These are phyloP conservation scores for Monilinia vaccinii-corymbosi DNA, from an alignment of 2,329 filamentous ascomycete species.

Conservation along the genomic window DNA sequence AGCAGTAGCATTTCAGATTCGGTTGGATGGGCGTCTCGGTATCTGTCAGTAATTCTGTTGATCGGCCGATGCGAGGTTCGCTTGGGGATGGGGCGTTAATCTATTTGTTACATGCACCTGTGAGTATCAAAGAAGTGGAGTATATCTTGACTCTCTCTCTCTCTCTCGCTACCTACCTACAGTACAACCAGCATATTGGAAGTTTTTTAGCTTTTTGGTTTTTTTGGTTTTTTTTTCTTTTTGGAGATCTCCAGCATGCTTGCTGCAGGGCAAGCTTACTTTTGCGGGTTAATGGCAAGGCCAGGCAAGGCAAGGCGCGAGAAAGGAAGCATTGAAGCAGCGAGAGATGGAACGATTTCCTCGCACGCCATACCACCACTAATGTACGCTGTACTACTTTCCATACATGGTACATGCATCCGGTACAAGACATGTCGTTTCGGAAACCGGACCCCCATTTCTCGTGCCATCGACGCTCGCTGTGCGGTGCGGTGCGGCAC, in stretches of 20 bases:
- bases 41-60: constrained; percentile 3
- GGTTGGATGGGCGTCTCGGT: background rate
- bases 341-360: background rate
- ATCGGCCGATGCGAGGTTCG: background rate
- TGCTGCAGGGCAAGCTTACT: background rate
- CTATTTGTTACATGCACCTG: background rate
- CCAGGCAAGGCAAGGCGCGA: too few species aligned
- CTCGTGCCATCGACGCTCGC: background rate
- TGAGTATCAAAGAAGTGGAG: background rate
- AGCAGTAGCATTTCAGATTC: background rate
- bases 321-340: background rate
- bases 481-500: background rate
- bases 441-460: background rate
- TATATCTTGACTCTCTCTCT: background rate
- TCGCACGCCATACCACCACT: background rate
- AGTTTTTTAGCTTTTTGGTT: too few species aligned
- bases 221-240: too few species aligned
- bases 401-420: background rate
- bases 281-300: background rate
- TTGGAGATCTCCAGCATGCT: background rate
- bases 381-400: background rate
- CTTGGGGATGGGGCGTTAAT: background rate
- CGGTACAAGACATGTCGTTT: background rate
- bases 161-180: too few species aligned
- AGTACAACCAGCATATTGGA: too few species aligned